Base-by-base conservation (phyloP, 2,329 filamentous ascomycete genomes). In the Pseudogymnoascus sp. region DNA sequence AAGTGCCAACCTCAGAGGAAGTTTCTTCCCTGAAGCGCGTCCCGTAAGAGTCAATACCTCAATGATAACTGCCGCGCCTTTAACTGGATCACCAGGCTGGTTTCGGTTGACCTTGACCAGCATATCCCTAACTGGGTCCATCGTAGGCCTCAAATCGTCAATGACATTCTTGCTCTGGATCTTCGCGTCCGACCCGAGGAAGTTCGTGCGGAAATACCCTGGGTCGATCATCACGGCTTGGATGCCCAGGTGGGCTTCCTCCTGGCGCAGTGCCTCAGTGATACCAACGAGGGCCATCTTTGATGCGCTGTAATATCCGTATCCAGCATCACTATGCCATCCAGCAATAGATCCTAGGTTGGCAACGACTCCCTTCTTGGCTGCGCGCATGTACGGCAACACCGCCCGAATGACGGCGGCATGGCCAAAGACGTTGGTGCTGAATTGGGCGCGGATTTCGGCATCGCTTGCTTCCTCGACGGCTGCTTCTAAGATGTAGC, bases 371-470 rank as follows among this genome's bases (percentile, higher is more conserved):
- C 80, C 78, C 3, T 73, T 72, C 1, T 70, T 63, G 2, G 75
- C 76, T 10, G 71, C 67, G 18, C 81, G 77, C 69, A 84, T 74
- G 23, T 75, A 71, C 0, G 80, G 80, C 0, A 82, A 70, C 10
- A 78, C 76, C 0, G 80, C 79, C 6, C 78, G 77, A 28, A 77
- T 75, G 0, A 81, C 76, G 64, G 79, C 81, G 60, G 81, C 70
- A 14, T 73, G 71, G 6, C 80, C 82, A 65, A 83, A 80, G 47
- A 84, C 80, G 63, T 84, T 85, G 38, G 80, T 81, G 70, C 79
- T 77, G 71, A 82, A 82, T 10, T 70, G 66, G 21, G 74, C 70
- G 44, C 72, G 71, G 21, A 76, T 73, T 67, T 80, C 77, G n/a
- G 73, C 69, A 10, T 73, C 72, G 8, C 74, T 66, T 66, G 76